Base-by-base conservation (phyloP, 257 asterid genomes). In the Penstemon newberryi region DNA sequence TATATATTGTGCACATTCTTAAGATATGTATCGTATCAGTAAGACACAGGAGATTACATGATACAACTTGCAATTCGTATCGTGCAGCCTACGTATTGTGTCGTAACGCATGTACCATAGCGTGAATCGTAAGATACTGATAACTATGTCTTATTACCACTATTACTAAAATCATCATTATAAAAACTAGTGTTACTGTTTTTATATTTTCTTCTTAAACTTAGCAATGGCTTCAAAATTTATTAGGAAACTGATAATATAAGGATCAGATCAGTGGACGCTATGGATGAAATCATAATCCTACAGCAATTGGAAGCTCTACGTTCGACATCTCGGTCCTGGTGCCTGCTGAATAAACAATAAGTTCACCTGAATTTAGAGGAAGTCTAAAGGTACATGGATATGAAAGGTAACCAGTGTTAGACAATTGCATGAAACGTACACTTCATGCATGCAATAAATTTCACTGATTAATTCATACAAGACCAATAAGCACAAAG, bases 391-490 rank as follows among this genome's bases (percentile, higher is more conserved):
- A 47, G 12, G 15, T 19, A 11, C 66, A 67, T 19, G 15, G 65
- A 47, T 63, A 50, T 8, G 60, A 40, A 71, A 57, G 5, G 25
- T 15, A 39, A 57, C 43, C 41, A 59, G 41, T 18, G 13, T 46
- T 13, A 19, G 53, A 64, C 18, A 53, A 46, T 49, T 56, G 19
- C 40, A 10, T 57, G 44, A 61, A 54, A 63, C 57, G 56, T 40
- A 61, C 5, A 51, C 44, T 60, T 15, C 54, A 60, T 51, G 3
- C 8, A 63, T 43, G 56, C 56, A 60, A 18, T 4, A 60, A 33
- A 42, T 41, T 51, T 57, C 9, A 8, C 10, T 33, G 7, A 42
- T 43, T 51, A 70, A 42, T 62, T 62, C 44, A 38, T 50, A 45
- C 58, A 53, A 12, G 37, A 12, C 33, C 66, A 49, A 41, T 18